A percentile compares a stretch with the other conserved stretches of the same genome.
Conservation (phyloP, 2,329 filamentous ascomycete genomes). For the Chrysoporthe puriensis region DNA sequence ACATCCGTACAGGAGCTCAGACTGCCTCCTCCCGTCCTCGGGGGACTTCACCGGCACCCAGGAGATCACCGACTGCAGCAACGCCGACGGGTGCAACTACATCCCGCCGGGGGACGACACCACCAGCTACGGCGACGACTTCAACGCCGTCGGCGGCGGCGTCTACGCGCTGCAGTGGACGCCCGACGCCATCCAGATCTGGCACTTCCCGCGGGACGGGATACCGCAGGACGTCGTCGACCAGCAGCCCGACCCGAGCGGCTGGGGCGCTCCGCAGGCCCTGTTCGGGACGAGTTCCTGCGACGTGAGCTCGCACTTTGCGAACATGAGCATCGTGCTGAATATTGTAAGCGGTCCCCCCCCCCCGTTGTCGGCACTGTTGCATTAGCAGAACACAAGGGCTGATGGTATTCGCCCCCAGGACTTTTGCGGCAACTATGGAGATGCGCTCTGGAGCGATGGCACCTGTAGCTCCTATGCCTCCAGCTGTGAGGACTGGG, state of each 20-base stretch:
- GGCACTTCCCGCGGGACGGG: constrained; percentile 70
- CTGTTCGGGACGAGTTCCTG: constrained; percentile 69
- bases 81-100: constrained; percentile 50
- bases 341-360: constrained; percentile 58
- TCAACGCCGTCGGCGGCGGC: constrained; percentile 69
- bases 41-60: constrained; percentile 34
- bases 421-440: constrained; percentile 80
- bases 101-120: constrained; percentile 45
- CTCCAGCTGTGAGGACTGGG: constrained; percentile 50
- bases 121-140: constrained; percentile 61
- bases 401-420: constrained; percentile 31
- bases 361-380: neutral
- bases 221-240: constrained; percentile 67
- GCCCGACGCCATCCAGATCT: constrained; percentile 68
- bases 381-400: neutral
- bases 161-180: constrained; percentile 77
- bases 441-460: constrained; percentile 51
- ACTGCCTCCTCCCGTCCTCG: constrained; percentile 14
- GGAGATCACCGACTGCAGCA: constrained; percentile 44
- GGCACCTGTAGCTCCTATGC: constrained; percentile 46
- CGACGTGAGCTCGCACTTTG: constrained; percentile 68
- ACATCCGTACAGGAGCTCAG: constrained; percentile 24
- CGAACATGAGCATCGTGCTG: constrained; percentile 71
- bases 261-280: constrained; percentile 72
- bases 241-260: constrained; percentile 62